A percentile compares a stretch with the other conserved stretches of the same genome.
Conservation (phyloP, 2,329 filamentous ascomycete genomes). For the Diaporthe australafricana region DNA sequence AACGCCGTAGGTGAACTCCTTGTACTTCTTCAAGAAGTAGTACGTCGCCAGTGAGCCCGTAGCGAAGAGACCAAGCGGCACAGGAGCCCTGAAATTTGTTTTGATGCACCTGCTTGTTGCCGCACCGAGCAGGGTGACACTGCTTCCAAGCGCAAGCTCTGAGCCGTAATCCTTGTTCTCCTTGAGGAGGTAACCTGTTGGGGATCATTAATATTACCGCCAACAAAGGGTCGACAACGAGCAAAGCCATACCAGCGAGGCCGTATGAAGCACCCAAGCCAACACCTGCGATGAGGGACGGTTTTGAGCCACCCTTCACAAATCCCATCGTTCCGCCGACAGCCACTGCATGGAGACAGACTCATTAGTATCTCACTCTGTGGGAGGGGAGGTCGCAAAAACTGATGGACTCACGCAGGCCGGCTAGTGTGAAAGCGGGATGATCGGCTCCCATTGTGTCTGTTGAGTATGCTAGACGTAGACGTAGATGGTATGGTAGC, state of each 20-base stretch:
- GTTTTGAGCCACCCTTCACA: slow-evolving; percentile 45
- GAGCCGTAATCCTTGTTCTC: slow-evolving; percentile 56
- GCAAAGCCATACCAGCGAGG: slow-evolving; percentile 42
- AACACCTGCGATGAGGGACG: slow-evolving; percentile 49
- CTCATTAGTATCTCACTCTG: not conserved
- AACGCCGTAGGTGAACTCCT: slow-evolving; percentile 54
- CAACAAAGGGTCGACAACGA: no score
- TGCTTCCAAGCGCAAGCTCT: slow-evolving; percentile 55
- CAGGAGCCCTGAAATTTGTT: slow-evolving; percentile 51
- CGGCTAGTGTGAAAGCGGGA: slow-evolving; percentile 54
- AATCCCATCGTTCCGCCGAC: slow-evolving; percentile 48
- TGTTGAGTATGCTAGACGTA: not conserved
- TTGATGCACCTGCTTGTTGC: slow-evolving; percentile 53
- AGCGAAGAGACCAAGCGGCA: slow-evolving; percentile 49
- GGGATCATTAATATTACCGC: not conserved
- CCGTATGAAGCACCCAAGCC: slow-evolving; percentile 48
- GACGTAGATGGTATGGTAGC: not conserved
- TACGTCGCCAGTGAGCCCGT: slow-evolving; percentile 51
- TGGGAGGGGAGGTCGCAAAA: not conserved
- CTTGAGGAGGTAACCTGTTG: slow-evolving; percentile 53
- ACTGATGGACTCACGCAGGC: slow-evolving; percentile 47
- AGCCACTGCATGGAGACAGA: slow-evolving; percentile 44
- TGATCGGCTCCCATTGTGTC: slow-evolving; percentile 48
- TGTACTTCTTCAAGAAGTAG: slow-evolving; percentile 56
- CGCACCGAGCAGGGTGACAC: slow-evolving; percentile 50